Evolutionary conservation across 208 protist genomes (phyloP), one percentile per base, ranked within the genome.

Genomic region (Leishmania gerbilli): DNA sequence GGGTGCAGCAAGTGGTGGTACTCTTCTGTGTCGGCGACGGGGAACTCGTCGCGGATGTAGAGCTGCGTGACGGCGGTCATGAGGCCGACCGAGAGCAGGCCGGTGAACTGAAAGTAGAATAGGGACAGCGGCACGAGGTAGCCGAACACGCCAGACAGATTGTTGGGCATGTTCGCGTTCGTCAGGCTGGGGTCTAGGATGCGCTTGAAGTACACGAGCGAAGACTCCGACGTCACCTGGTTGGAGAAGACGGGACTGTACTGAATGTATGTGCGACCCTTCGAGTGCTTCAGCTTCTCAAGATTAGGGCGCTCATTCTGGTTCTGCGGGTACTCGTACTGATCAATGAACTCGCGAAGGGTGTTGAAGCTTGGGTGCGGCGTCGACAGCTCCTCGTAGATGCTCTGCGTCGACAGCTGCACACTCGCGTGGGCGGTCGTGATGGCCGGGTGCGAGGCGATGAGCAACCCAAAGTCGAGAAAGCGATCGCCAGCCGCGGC

Each of bases 61-160:
- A 89, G 86, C 83, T 97, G 94, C 34, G 94, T 94, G 51, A 95
- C 84, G 27, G 91, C 90, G 27, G 91, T 95, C 92, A 95, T 96
- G 79, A 96, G 87, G 84, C 89, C 86, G 24, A 96, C 92, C 3
- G 92, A 95, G 34, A 97, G 90, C 47, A 96, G 77, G 31, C 94
- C 94, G 31, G 81, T 75, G 81, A 91, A 95, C 88, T 95, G 92
- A 79, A 96, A 94, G 85, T 93, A 97, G 86, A 94, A 96, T 60
- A 97, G 88, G 24, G 87, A 93, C 47, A 93, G 79, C 56, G 94
- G 94, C 37, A 95, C 88, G 37, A 88, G 74, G 86, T 95, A 89
- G 80, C 94, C 94, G 47, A 97, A 90, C 64, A 97, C 90, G 56
- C 88, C 89, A 74, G 85, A 89, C 19, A 97, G 82, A 84, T 95